Conservation (phyloP, 1,284 basidiomycete genomes). For the Dichomitus squalens region DNA sequence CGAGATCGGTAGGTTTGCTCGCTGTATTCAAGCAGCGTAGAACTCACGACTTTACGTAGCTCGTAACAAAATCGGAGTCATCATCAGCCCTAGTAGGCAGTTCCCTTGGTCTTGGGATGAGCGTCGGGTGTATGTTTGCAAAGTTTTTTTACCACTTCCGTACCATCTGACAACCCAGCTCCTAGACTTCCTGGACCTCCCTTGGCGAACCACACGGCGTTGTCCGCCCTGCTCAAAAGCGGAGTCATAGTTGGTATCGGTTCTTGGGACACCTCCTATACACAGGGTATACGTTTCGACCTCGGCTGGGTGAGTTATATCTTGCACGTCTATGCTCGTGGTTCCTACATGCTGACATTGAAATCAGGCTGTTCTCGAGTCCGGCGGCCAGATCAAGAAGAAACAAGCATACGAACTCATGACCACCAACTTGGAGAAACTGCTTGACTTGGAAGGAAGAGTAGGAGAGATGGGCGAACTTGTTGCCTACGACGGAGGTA, state of each 20-base stretch:
- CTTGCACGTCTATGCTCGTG: background rate
- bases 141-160: background rate
- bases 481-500: slow-evolving; percentile 53
- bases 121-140: slow-evolving; percentile 40
- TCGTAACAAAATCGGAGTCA: slow-evolving; percentile 50
- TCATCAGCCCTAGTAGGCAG: slow-evolving; percentile 51
- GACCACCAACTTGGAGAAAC: slow-evolving; percentile 50
- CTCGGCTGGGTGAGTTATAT: slow-evolving; percentile 46
- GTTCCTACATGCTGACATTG: background rate
- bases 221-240: slow-evolving; percentile 46
- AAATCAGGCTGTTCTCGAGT: slow-evolving; percentile 38
- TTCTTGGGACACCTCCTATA: slow-evolving; percentile 48
- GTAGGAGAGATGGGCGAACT: slow-evolving; percentile 41
- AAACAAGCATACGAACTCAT: slow-evolving; percentile 48
- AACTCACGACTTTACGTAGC: slow-evolving; percentile 32
- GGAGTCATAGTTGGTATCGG: slow-evolving; percentile 60
- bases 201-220: slow-evolving; percentile 48
- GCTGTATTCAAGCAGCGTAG: background rate
- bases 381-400: slow-evolving; percentile 43
- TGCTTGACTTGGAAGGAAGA: slow-evolving; percentile 45
- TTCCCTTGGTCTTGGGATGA: slow-evolving; percentile 57
- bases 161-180: background rate
- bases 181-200: slow-evolving; percentile 56
- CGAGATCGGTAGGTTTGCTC: slow-evolving; percentile 50
- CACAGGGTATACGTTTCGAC: slow-evolving; percentile 55